Base-by-base conservation (phyloP, 139 green algal species). In the Monoraphidium neglectum region DNA sequence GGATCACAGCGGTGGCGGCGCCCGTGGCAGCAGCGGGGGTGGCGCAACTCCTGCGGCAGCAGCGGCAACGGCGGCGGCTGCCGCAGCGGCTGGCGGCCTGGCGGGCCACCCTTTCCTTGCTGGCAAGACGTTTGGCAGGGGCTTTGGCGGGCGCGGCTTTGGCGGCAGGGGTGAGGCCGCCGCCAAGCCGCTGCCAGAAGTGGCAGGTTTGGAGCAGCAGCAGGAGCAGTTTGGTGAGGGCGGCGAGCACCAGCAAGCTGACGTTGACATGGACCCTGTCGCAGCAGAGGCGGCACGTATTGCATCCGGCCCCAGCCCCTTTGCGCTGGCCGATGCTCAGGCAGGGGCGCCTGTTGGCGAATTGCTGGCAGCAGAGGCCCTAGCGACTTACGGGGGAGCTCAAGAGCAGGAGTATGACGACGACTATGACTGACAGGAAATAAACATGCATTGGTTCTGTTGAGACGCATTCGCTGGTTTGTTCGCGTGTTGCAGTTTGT, bases 401-500 rank as follows among this genome's bases (percentile, higher is more conserved):
- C 30, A 72, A 23, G 33, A 71, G 16, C 46, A 64, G 26, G 72
- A 78, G 13, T 78, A 61, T 63, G 72, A 78, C 28, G 72, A 78
- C 23, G 72, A 78, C 43, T 78, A 78, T 71, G 72, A 78, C 61
- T 72, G 46, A 43, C 64, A 26, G 8, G 43, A 21, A n/a, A n/a
- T n/a, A n/a, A n/a, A n/a, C n/a, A n/a, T n/a, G n/a, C n/a, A n/a
- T n/a, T n/a, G n/a, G n/a, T n/a, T n/a, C n/a, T n/a, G n/a, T n/a
- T n/a, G n/a, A n/a, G n/a, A n/a, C n/a, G n/a, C n/a, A n/a, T n/a
- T n/a, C n/a, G n/a, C n/a, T n/a, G n/a, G n/a, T n/a, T n/a, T n/a
- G n/a, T n/a, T n/a, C n/a, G n/a, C n/a, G n/a, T n/a, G n/a, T n/a
- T n/a, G n/a, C n/a, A n/a, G n/a, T n/a, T n/a, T n/a, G n/a, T n/a